Base-by-base conservation (phyloP, 345 rosid species). In the Nasturtium officinale region DNA sequence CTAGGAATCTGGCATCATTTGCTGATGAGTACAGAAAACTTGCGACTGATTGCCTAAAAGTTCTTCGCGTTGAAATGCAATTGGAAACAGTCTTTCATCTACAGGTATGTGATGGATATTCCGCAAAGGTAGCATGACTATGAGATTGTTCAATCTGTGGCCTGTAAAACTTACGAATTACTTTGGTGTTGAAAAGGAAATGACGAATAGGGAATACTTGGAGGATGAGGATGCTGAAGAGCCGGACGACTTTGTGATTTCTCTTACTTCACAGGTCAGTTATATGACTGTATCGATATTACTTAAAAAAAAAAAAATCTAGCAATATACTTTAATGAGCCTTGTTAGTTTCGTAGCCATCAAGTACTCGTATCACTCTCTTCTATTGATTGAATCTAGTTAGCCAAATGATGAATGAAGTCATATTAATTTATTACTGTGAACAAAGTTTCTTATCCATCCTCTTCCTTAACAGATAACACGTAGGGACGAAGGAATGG, bases 141-240 rank as follows among this genome's bases (percentile, higher is more conserved):
- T 48, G 47, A 38, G 16, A 77, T 18, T 1, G 0, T 63, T 29
- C 17, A n/a, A 20, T 21, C 5, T 63, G 12, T 70, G 54, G 30
- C 72, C 61, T 56, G 76, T 54, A 45, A 59, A 75, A 73, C 80
- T 71, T 58, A 72, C 60, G 17, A 53, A 66, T 67, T 25, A 64
- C 74, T 62, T 64, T 78, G 75, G 61, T 79, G 29, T 72, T 55
- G 45, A 67, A 82, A 80, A 95, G 99, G 94, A 91, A 84, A 91
- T 91, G 99, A 81, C 84, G 11, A 78, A 76, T 72, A 87, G 94
- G 82, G 98, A 90, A 48, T 95, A 95, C 81, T 65, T 89, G 73
- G 99, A 91, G 77, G 97, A 91, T 79, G 92, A 88, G 65, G 97
- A 95, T 79, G 90, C 97, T 6, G 98, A 95, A 82, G 99, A 95